Percentiles rank a stretch among this genome's conserved stretches.
phyloP scores from a whole-genome alignment of 2,329 filamentous ascomycete species.

The Colletotrichum abscissum region DNA sequence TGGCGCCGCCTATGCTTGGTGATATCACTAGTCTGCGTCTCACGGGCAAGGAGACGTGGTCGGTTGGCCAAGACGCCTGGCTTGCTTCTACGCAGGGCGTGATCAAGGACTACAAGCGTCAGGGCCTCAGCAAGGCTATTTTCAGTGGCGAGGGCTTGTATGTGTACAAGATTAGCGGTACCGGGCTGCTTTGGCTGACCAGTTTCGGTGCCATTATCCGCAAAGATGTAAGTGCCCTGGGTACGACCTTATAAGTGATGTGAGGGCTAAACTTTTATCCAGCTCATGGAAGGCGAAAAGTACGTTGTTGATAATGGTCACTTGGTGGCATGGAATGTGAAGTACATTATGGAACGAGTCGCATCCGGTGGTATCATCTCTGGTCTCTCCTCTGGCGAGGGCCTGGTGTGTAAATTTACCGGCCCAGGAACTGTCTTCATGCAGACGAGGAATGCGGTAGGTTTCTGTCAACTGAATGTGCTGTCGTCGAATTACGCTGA shows the following conservation, averaged over 20 bases:
- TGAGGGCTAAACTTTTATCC: not conserved
- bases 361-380: conserved; percentile 94
- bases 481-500: not conserved
- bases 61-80: conserved; percentile 87
- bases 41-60: conserved; percentile 80
- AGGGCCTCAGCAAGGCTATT: conserved; percentile 88
- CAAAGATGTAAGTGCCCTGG: conserved; percentile 78
- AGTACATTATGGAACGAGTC: conserved; percentile 90
- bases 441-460: conserved; percentile 87
- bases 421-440: conserved; percentile 92
- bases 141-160: conserved; percentile 95
- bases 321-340: conserved; percentile 95
- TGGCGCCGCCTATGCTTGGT: conserved; percentile 83
- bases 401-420: conserved; percentile 93
- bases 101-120: conserved; percentile 86
- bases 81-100: conserved; percentile 89
- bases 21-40: conserved; percentile 87
- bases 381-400: conserved; percentile 83
- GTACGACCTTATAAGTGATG: conserved; percentile 26
- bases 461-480: conserved; percentile 41
- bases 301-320: conserved; percentile 96
- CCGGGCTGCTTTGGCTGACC: conserved; percentile 87
- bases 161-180: conserved; percentile 86
- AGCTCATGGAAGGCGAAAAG: conserved; percentile 77
- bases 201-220: conserved; percentile 95